Evolutionary conservation across 2,329 filamentous ascomycete genomes (phyloP).

Genomic region (Aspergillus sp.): DNA sequence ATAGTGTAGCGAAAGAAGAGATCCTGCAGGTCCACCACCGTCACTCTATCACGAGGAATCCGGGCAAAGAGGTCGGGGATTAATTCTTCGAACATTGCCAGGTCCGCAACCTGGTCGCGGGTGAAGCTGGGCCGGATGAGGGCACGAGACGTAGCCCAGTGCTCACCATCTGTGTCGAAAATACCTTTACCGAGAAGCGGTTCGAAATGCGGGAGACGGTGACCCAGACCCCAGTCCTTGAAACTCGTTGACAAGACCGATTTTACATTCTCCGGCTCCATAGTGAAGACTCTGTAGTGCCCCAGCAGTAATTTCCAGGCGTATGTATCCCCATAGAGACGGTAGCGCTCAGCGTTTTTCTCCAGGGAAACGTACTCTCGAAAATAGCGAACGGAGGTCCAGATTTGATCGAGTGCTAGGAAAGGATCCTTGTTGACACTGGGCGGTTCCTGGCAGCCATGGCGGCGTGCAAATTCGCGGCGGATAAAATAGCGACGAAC

Average conservation of each 20-base stretch:
- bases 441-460: background rate
- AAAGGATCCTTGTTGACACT: background rate
- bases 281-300: background rate
- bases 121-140: conserved; percentile 5
- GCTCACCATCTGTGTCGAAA: background rate
- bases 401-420: background rate
- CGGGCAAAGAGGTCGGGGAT: background rate
- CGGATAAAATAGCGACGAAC: background rate
- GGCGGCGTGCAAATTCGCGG: background rate
- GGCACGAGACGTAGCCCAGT: conserved; percentile 1
- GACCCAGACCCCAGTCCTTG: background rate
- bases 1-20: conserved; percentile 33
- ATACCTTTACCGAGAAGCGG: conserved; percentile 1
- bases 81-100: background rate
- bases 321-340: background rate
- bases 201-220: background rate
- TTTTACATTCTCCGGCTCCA: background rate
- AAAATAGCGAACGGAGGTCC: background rate
- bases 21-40: conserved; percentile 4
- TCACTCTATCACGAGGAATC: background rate
- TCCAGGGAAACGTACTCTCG: background rate
- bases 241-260: background rate
- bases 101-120: background rate
- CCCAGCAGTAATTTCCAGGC: background rate
- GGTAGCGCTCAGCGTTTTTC: background rate